Base-by-base conservation (phyloP, 495 filamentous ascomycete genomes). In the Tuber melanosporum region DNA sequence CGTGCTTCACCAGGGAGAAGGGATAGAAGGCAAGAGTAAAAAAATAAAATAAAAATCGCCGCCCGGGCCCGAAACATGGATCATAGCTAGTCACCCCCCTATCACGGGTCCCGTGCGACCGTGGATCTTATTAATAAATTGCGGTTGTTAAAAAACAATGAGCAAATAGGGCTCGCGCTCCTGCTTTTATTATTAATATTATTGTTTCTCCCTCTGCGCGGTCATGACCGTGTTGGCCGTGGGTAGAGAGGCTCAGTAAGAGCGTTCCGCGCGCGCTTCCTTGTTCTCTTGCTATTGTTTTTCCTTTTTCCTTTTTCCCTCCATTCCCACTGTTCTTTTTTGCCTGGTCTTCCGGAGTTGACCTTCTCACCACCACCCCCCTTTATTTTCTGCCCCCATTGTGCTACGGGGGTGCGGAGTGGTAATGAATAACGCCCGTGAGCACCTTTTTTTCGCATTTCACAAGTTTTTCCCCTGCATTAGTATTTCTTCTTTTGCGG, bases 21-120 rank as follows among this genome's bases (percentile, higher is more conserved):
- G n/a, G 57, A 36, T 19, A 19, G 57, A n/a, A 46, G 45, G 45
- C 45, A 46, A 17, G 45, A 46, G 42, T 6, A 43, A 43, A 43
- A 43, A 43, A 43, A 43, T 43, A 42, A 66, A 66, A 80, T 80
- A 76, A 78, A 74, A 19, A 71, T 69, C 77, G 73, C 73, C 78
- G 71, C 78, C 78, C 73, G 26, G 77, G 74, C 71, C 71, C 78
- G 74, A 76, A 36, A 17, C 78, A 80, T 80, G 78, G 78, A 72
- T 80, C 78, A 79, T 79, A 57, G 76, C 22, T 71, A 76, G 77
- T 80, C 78, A 76, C 78, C 78, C 78, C 75, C 73, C 70, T 71
- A 71, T 76, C 75, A 52, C 73, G 75, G 73, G 76, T 17, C 71
- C 72, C 75, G 78, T 72, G 74, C 77, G 73, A 80, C 77, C 78